A percentile compares a stretch with the other conserved stretches of the same genome.
These are phyloP conservation scores for Cyclotella choctawhatcheeana DNA, from an alignment of 108 stramenopile genomes.

Conservation along the genomic window DNA sequence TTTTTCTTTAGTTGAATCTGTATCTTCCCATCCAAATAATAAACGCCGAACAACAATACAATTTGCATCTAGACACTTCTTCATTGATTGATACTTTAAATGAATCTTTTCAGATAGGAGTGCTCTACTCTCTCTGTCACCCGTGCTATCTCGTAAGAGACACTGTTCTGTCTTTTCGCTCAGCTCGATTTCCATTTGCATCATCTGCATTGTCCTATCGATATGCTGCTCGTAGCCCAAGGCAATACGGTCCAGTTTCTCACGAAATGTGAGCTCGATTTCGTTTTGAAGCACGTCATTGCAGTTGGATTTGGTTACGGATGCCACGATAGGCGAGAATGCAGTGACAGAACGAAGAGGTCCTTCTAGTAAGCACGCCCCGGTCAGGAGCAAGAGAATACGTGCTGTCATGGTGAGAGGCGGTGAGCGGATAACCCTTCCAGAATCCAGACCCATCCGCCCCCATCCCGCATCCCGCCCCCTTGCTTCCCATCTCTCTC, in stretches of 20 bases:
- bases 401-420: not conserved
- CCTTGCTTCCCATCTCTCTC: too few relatives aligned
- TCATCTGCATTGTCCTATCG: slow-evolving; percentile 3
- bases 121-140: not conserved
- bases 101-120: slow-evolving; percentile 11
- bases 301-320: not conserved
- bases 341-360: not conserved
- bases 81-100: not conserved
- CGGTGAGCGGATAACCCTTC: not conserved
- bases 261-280: slow-evolving; percentile 7
- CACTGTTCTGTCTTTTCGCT: slow-evolving; percentile 17
- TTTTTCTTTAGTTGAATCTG: not conserved
- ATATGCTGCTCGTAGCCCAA: slow-evolving; percentile 7
- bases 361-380: not conserved
- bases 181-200: slow-evolving; percentile 27
- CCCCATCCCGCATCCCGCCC: too few relatives aligned
- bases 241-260: slow-evolving; percentile 19
- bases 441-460: too few relatives aligned
- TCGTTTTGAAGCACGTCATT: not conserved
- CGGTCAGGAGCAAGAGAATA: not conserved
- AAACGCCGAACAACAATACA: slow-evolving; percentile 11
- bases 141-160: not conserved
- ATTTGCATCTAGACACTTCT: slow-evolving; percentile 19
- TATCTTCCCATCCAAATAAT: not conserved
- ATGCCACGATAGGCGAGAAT: slow-evolving; percentile 4